These are phyloP conservation scores for Suillus sp. DNA, from an alignment of 768 basidiomycete genomes.

Conservation along the genomic window DNA sequence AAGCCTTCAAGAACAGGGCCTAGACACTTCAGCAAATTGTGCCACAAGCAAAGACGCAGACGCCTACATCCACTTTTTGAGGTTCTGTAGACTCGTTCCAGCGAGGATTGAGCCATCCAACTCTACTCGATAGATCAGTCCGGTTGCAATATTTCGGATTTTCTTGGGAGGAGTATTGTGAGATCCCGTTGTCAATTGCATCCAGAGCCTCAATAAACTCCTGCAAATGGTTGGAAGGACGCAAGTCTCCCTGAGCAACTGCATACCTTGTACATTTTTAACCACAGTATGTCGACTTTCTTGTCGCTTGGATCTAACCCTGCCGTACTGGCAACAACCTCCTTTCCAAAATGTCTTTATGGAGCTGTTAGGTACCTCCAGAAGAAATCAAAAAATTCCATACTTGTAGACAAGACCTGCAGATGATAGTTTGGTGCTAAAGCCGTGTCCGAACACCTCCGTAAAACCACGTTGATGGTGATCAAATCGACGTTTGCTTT, in stretches of 20 bases:
- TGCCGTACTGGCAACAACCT: constrained; percentile 71
- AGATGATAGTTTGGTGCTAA: constrained; percentile 85
- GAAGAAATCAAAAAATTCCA: constrained; percentile 25
- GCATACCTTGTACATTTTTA: constrained; percentile 83
- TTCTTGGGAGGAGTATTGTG: constrained; percentile 70
- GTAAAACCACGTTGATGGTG: constrained; percentile 95
- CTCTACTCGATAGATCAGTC: constrained; percentile 85
- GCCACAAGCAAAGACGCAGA: constrained; percentile 10
- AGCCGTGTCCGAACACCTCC: constrained; percentile 88
- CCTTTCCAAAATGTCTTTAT: constrained; percentile 82
- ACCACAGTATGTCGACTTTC: constrained; percentile 75
- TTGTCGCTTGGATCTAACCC: constrained; percentile 54
- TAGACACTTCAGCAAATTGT: constrained; percentile 32
- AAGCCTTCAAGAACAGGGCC: constrained; percentile 79
- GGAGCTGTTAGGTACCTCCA: constrained; percentile 6
- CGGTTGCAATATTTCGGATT: constrained; percentile 71
- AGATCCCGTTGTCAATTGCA: constrained; percentile 93
- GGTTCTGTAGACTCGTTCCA: constrained; percentile 86
- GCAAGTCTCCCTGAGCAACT: not conserved
- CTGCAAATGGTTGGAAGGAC: constrained; percentile 37
- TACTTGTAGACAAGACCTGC: constrained; percentile 97
- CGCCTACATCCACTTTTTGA: constrained; percentile 70
- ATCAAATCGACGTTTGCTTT: constrained; percentile 78
- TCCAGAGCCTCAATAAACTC: constrained; percentile 96
- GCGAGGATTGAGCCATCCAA: constrained; percentile 81